Conservation (phyloP, 306 rosid species). For the Fragaria nilgerrensis region DNA sequence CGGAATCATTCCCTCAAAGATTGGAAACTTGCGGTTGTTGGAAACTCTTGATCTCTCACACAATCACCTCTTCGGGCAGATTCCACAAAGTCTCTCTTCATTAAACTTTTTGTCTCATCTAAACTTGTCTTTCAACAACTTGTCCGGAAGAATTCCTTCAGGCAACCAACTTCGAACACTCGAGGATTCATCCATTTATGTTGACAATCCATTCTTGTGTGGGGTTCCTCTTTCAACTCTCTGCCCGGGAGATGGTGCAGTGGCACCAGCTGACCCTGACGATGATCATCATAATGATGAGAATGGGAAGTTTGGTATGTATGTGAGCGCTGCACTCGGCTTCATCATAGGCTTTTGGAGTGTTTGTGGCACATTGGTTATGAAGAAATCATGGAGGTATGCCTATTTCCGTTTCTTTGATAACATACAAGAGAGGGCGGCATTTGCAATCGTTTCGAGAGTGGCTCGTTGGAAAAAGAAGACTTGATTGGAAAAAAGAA, state of each 20-base stretch:
- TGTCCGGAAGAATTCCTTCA: constrained; percentile 12
- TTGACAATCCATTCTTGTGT: constrained; percentile 9
- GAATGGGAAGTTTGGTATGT: neutral
- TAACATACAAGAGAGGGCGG: neutral
- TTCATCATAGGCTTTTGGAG: neutral
- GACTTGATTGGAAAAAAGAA: neutral
- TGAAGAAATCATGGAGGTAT: neutral
- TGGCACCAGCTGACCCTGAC: no score
- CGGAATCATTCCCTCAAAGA: neutral
- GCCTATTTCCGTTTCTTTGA: neutral
- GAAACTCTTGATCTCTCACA: neutral
- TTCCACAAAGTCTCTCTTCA: neutral
- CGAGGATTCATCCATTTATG: constrained; percentile 1
- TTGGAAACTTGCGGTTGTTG: neutral
- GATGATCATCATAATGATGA: neutral
- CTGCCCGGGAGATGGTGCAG: neutral
- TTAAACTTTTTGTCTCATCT: neutral
- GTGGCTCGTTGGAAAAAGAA: neutral
- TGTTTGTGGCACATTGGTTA: neutral
- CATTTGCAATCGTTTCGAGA: neutral
- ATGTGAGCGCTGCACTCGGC: neutral
- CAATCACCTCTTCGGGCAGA: neutral
- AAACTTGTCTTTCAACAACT: constrained; percentile 19
- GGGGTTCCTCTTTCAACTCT: neutral
- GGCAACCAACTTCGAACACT: constrained; percentile 1